Evolutionary conservation across 257 asterid species (phyloP), one percentile per base, ranked within the genome.

Genomic region (Nicotiana obtusifolia): DNA sequence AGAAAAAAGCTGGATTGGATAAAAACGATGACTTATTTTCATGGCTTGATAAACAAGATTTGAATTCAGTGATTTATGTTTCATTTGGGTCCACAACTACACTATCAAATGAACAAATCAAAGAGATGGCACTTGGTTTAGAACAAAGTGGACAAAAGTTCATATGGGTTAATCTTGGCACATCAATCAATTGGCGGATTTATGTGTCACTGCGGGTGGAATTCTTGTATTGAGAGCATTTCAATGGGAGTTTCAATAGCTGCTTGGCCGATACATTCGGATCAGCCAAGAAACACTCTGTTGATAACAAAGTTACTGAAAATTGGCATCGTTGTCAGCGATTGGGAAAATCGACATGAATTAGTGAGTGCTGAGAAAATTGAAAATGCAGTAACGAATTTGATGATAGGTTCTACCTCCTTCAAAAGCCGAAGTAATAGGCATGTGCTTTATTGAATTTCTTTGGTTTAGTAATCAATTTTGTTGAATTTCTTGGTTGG

Each of bases 201-300:
- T 33, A 71, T 71, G 78, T 44, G 78, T 22, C 78, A 71, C 44
- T 71, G 78, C 6, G 78, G 78, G 0, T 71, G 60, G 37, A 71
- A 71, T 71, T 71, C 78, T 0, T 71, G 78, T 44, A 71, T 22
- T 2, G 37, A 71, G 78, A 71, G 78, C 4, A 71, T 71, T 71
- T 71, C 78, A 13, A 71, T 71, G 78, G 78, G 78, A 71, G 78
- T 71, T 6, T 60, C 78, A 71, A 71, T 71, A 8, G 78, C 78
- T 11, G 20, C 78, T 44, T 71, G 78, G 78, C 60, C 60, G 10
- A 71, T 71, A 5, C 60, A 71, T 14, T 71, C 78, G 0, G 78
- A 71, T 71, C 78, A 71, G n/a, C 78, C 78, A 3, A 71, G 78
- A 0, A 71, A 71, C 57, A 71, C 78, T 22, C 37, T 71, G 14